These are phyloP conservation scores for Saccharata proteae DNA, from an alignment of 2,329 filamentous ascomycete genomes.

Conservation along the genomic window DNA sequence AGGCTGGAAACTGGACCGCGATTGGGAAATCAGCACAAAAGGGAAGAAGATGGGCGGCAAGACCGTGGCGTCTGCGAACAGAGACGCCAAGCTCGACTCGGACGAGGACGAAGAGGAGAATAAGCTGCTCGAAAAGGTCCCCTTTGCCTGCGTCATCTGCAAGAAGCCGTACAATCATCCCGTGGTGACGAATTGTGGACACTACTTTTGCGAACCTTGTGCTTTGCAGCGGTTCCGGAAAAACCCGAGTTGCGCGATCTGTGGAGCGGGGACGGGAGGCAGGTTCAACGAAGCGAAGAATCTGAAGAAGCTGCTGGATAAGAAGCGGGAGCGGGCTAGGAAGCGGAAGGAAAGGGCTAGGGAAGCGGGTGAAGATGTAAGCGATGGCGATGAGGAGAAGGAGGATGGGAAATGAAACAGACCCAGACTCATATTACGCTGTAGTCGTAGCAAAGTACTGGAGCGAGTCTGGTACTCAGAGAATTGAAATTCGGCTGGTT, in stretches of 20 bases:
- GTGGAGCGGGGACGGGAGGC: constrained; percentile 72
- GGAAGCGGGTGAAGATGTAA: constrained; percentile 40
- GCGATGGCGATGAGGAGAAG: constrained; percentile 33
- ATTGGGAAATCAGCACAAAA: constrained; percentile 81
- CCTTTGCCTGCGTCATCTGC: constrained; percentile 84
- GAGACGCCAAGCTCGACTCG: constrained; percentile 33
- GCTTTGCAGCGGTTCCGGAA: constrained; percentile 78
- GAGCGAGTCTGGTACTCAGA: too few species aligned
- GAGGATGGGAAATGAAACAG: too few species aligned
- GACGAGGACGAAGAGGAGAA: constrained; percentile 50
- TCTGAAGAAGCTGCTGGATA: constrained; percentile 66
- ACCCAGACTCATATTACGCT: too few species aligned
- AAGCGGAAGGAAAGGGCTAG: constrained; percentile 45
- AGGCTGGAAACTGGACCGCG: constrained; percentile 88
- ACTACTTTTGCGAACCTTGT: constrained; percentile 92
- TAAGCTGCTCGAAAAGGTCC: constrained; percentile 67
- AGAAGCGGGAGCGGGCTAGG: constrained; percentile 51
- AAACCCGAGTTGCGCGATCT: constrained; percentile 76
- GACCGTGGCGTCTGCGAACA: constrained; percentile 47
- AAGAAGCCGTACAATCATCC: constrained; percentile 65
- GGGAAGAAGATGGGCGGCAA: constrained; percentile 39
- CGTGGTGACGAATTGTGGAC: constrained; percentile 78
- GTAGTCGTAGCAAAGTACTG: too few species aligned
- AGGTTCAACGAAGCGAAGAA: constrained; percentile 84
- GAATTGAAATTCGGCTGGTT: too few species aligned